phyloP scores from a whole-genome alignment of 2,329 filamentous ascomycete species.

The Coniochaeta ligniaria region DNA sequence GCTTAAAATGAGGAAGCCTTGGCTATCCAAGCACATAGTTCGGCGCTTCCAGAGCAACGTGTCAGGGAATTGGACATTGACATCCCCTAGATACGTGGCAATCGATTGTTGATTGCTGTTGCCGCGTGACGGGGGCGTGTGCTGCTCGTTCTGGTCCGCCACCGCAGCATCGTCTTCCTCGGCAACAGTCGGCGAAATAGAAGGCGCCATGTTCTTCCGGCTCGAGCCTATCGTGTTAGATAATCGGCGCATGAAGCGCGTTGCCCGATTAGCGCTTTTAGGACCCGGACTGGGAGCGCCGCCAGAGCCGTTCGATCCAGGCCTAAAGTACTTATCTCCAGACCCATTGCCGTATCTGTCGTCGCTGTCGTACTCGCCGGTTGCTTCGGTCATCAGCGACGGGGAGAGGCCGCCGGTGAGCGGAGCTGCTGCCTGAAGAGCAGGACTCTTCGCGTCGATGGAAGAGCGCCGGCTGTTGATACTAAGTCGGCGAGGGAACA shows the following conservation, averaged over 20 bases:
- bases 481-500: slow-evolving; percentile 53
- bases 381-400: slow-evolving; percentile 33
- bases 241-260: slow-evolving; percentile 51
- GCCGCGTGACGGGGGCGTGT: slow-evolving; percentile 8
- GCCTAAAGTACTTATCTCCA: slow-evolving; percentile 21
- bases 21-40: slow-evolving; percentile 75
- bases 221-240: slow-evolving; percentile 43
- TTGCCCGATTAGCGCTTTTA: slow-evolving; percentile 34
- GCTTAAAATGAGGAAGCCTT: slow-evolving; percentile 77
- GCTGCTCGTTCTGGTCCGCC: slow-evolving; percentile 14
- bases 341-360: slow-evolving; percentile 26
- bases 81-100: slow-evolving; percentile 70
- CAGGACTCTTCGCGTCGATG: slow-evolving; percentile 35
- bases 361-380: slow-evolving; percentile 38
- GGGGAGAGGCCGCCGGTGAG: slow-evolving; percentile 28
- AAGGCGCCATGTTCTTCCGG: slow-evolving; percentile 36
- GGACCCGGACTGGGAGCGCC: slow-evolving; percentile 5
- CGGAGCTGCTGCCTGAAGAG: slow-evolving; percentile 13
- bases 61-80: slow-evolving; percentile 96
- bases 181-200: slow-evolving; percentile 42
- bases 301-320: slow-evolving; percentile 7
- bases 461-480: slow-evolving; percentile 55
- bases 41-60: slow-evolving; percentile 94
- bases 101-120: slow-evolving; percentile 28
- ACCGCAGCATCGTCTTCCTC: slow-evolving; percentile 37